Conservation (phyloP, 148 eudicot genomes). For the Heliosperma pusillum region DNA sequence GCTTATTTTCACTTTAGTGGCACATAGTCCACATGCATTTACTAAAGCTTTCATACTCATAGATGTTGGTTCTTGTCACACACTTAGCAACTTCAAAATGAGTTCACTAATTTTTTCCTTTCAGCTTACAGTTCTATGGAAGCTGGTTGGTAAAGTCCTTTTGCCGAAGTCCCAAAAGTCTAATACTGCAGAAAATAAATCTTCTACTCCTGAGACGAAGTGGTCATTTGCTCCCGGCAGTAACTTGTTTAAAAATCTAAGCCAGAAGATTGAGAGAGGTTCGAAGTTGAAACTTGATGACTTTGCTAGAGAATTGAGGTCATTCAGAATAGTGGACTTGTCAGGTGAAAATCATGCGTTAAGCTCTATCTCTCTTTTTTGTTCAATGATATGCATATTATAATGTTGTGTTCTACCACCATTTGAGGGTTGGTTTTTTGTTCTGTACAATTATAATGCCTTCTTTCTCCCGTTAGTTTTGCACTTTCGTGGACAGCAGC, state of each 20-base stretch:
- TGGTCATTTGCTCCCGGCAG: conserved; percentile 87
- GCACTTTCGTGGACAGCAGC: not conserved
- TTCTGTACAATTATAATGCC: not conserved
- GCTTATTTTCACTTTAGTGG: not conserved
- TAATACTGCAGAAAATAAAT: conserved; percentile 40
- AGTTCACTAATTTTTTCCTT: conserved; percentile 51
- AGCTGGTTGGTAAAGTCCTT: conserved; percentile 65
- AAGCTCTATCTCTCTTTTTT: not conserved
- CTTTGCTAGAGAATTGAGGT: conserved; percentile 78
- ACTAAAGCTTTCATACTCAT: not conserved
- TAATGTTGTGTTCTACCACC: not conserved
- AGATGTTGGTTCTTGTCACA: conserved; percentile 10
- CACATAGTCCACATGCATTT: not conserved
- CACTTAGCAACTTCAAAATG: conserved; percentile 18
- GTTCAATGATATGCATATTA: not conserved
- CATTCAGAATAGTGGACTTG: conserved; percentile 69
- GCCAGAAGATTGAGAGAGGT: conserved; percentile 68
- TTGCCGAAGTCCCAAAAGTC: conserved; percentile 52
- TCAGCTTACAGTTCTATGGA: conserved; percentile 98
- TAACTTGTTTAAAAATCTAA: conserved; percentile 48
- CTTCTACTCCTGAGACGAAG: conserved; percentile 52
- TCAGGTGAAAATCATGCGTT: conserved; percentile 48
- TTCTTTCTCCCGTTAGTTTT: not conserved
- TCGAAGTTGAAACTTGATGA: conserved; percentile 70
- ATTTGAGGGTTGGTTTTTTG: not conserved